phyloP scores from a whole-genome alignment of 2,329 filamentous ascomycete genomes.

The Dothideomycetidae sp. region DNA sequence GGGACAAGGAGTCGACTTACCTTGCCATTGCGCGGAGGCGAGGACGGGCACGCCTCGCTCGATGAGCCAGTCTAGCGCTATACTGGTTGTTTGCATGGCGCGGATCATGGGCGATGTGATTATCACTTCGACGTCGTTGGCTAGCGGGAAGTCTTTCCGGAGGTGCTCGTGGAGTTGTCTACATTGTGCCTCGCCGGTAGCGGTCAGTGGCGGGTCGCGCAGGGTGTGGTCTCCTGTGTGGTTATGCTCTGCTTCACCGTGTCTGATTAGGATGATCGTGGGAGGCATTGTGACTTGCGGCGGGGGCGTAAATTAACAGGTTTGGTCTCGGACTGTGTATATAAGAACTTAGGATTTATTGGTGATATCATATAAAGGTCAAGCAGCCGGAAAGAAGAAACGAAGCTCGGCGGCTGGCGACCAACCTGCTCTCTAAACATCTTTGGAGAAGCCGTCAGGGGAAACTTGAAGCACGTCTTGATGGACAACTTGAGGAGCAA shows the following conservation, averaged over 20 bases:
- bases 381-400: too few species aligned
- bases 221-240: slow-evolving; percentile 24
- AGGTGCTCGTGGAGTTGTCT: slow-evolving; percentile 26
- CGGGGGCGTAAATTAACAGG: too few species aligned
- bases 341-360: too few species aligned
- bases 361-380: too few species aligned
- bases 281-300: slow-evolving; percentile 24
- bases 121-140: slow-evolving; percentile 38
- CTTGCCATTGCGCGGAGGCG: slow-evolving; percentile 51
- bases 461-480: too few species aligned
- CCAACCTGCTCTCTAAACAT: too few species aligned
- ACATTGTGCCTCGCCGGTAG: slow-evolving; percentile 29
- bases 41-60: slow-evolving; percentile 40
- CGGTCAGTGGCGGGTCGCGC: slow-evolving; percentile 29
- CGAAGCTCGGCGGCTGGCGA: too few species aligned
- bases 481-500: too few species aligned
- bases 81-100: slow-evolving; percentile 49
- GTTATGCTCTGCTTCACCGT: slow-evolving; percentile 18
- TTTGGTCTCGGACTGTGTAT: too few species aligned
- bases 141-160: slow-evolving; percentile 23
- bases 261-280: slow-evolving; percentile 32
- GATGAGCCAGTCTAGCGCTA: slow-evolving; percentile 45
- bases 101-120: slow-evolving; percentile 51
- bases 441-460: too few species aligned
- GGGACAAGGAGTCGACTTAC: slow-evolving; percentile 22